Evolutionary conservation across 106 monocot genomes (phyloP), one percentile per base, ranked within the genome.

Genomic region (Gastrodia elata): DNA sequence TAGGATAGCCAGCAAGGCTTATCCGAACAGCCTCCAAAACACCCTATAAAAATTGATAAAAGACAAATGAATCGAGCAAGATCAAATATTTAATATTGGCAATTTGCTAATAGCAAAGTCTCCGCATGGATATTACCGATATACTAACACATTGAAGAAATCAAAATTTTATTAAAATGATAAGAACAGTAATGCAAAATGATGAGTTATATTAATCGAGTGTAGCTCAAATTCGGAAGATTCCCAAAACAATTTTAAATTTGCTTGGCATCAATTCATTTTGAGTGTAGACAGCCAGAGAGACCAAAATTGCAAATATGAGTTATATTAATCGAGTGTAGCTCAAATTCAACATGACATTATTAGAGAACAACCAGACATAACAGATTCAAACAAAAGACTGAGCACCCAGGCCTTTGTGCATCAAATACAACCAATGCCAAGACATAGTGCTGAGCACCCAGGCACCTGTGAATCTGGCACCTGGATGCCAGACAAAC

Each of bases 1-100:
- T 97, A 69, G 93, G 97, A 82, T 93, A 97, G 33, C 97, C 97
- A 38, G 97, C 97, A 79, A 97, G 93, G 74, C 97, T 97, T 44
- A 97, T 97, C 49, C 97, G 82, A 76, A 97, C 86, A 84, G 97
- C 97, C 80, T 97, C 93, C 26, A 93, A 71, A 69, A 97, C 97
- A 81, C 97, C 97, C 97, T 97, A 73, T 11, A 77, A 30, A 32
- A 27, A 61, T 4, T 14, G 30, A 61, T 13, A 61, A 32, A 32
- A 61, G 61, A 32, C 30, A 61, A 14, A n/a, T 30, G 57, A 0
- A 0, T 32, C 61, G 32, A 9, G 9, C 14, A 61, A 61, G 30
- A 61, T 61, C 61, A 61, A 13, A 10, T n/a, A 32, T 13, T 61
- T 32, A 14, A 33, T 61, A 11, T 6, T 22, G 52, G 16, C 46